These are phyloP conservation scores for Myriosclerotinia curreyana DNA, from an alignment of 2,329 filamentous ascomycete species.

Conservation along the genomic window DNA sequence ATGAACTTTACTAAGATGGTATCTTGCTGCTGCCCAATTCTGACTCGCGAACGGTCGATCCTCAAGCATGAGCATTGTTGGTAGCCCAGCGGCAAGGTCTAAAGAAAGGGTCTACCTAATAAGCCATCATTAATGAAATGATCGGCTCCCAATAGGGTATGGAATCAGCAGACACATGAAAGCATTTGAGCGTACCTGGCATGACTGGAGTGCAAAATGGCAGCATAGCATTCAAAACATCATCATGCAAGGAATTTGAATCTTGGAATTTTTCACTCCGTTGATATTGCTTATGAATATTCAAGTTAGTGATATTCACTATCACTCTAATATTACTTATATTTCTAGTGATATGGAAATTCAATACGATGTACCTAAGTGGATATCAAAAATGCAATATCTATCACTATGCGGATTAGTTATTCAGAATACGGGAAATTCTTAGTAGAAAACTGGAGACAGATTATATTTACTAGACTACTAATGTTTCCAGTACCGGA, in stretches of 20 bases:
- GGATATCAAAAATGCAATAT: too few relatives aligned
- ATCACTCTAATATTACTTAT: too few relatives aligned
- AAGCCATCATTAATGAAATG: not conserved
- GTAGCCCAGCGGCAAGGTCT: not conserved
- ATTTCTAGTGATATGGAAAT: too few relatives aligned
- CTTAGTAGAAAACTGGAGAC: too few relatives aligned
- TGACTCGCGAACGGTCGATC: not conserved
- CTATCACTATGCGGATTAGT: too few relatives aligned
- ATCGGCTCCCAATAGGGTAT: not conserved
- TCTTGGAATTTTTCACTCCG: not conserved
- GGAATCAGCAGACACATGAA: not conserved
- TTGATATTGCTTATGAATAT: not conserved
- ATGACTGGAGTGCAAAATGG: not conserved
- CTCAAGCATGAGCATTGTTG: too few relatives aligned
- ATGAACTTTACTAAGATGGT: not conserved
- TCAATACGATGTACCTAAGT: too few relatives aligned
- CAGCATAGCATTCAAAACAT: not conserved
- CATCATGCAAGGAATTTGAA: not conserved
- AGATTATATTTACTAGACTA: too few relatives aligned
- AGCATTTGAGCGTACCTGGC: not conserved
- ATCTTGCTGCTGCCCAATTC: not conserved
- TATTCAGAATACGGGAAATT: too few relatives aligned
- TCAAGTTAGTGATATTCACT: too few relatives aligned
- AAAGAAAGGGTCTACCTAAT: too few relatives aligned
- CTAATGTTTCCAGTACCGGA: too few relatives aligned